Evolutionary conservation across 2,329 filamentous ascomycete species (phyloP).

Genomic region (Rachicladosporium sp.): DNA sequence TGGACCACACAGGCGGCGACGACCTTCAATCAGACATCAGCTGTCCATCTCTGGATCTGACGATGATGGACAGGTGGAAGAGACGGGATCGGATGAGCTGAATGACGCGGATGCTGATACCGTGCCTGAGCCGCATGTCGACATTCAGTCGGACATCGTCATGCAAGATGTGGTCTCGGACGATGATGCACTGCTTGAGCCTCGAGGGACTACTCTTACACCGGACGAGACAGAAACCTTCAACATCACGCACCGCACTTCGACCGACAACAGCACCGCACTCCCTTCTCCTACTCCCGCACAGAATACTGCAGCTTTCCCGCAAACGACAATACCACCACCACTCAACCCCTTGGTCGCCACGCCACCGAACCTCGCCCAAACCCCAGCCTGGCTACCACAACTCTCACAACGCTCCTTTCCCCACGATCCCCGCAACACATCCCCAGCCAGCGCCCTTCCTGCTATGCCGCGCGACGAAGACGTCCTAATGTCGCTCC

Average conservation of each 20-base stretch:
- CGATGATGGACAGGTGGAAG: slow-evolving; percentile 77
- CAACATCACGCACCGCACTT: slow-evolving; percentile 79
- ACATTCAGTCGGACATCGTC: slow-evolving; percentile 69
- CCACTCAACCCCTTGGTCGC: slow-evolving; percentile 53
- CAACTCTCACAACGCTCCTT: slow-evolving; percentile 7
- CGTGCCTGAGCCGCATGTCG: slow-evolving; percentile 55
- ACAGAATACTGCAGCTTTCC: slow-evolving; percentile 13
- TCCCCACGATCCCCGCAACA: slow-evolving; percentile 11
- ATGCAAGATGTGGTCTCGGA: slow-evolving; percentile 81
- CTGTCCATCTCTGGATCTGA: slow-evolving; percentile 74
- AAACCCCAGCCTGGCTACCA: slow-evolving; percentile 33
- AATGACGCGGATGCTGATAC: slow-evolving; percentile 55
- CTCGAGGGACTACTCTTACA: slow-evolving; percentile 41
- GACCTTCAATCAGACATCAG: slow-evolving; percentile 81
- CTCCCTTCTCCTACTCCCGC: slow-evolving; percentile 53
- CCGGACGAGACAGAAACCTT: slow-evolving; percentile 71
- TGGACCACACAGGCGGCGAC: slow-evolving; percentile 39
- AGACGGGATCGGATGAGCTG: slow-evolving; percentile 65
- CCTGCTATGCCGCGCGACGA: slow-evolving; percentile 93
- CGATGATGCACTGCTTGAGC: slow-evolving; percentile 57
- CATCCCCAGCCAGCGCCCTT: slow-evolving; percentile 50
- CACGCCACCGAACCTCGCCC: slow-evolving; percentile 61
- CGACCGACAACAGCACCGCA: slow-evolving; percentile 73
- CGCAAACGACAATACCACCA: slow-evolving; percentile 30
- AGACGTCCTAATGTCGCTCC: slow-evolving; percentile 94